These are phyloP conservation scores for Saccharomycopsis sp. DNA, from an alignment of 805 yeast genomes.

Conservation along the genomic window DNA sequence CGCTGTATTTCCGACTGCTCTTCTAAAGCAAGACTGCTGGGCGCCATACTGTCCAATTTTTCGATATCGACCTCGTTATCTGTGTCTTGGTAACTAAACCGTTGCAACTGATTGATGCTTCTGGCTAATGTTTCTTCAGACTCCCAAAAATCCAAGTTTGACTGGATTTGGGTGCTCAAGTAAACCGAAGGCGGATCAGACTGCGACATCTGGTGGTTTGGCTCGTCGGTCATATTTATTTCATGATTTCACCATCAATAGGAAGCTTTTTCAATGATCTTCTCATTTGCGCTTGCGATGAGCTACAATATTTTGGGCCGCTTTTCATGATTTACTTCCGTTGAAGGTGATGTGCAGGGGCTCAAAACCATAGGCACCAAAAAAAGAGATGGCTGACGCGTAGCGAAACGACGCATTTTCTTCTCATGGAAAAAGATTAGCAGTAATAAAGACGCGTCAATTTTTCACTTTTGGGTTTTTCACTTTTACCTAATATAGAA, in stretches of 20 bases:
- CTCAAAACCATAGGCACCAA: background rate
- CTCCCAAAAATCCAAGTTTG: constrained; percentile 14
- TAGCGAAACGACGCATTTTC: too few relatives aligned
- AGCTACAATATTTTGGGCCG: background rate
- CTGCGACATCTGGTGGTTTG: background rate
- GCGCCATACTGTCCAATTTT: background rate
- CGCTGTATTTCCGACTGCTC: background rate
- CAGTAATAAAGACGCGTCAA: background rate
- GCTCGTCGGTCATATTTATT: background rate
- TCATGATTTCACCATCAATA: background rate
- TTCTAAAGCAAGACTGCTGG: background rate
- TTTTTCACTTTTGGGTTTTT: background rate
- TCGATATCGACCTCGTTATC: background rate
- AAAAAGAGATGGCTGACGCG: background rate
- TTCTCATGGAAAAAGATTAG: too few relatives aligned
- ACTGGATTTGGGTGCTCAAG: constrained; percentile 13
- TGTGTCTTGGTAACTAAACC: background rate
- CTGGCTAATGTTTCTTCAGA: constrained; percentile 4
- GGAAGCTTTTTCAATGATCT: background rate
- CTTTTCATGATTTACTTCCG: background rate
- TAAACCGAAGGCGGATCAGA: constrained; percentile 1
- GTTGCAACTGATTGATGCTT: background rate
- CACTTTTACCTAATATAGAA: background rate
- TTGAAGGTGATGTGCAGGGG: background rate
- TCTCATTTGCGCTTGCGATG: background rate